phyloP scores from a whole-genome alignment of 179 eudicot species.

The Amaranthus tricolor region DNA sequence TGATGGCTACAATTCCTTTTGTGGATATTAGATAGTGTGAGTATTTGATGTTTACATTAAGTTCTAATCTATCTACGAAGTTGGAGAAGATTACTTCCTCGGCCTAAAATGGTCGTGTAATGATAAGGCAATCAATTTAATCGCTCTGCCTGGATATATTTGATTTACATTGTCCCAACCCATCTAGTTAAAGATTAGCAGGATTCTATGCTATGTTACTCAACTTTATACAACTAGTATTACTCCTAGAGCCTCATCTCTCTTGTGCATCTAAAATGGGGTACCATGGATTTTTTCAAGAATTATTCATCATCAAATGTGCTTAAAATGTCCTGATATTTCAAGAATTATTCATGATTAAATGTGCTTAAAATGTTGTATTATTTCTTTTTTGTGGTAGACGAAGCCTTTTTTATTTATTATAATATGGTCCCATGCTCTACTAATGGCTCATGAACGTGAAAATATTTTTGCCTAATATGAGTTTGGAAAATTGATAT shows the following conservation, averaged over 20 bases:
- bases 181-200: not conserved
- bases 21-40: not conserved
- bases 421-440: not conserved
- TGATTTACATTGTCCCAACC: not conserved
- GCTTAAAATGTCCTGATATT: too few species aligned
- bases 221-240: too few species aligned
- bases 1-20: not conserved
- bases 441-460: not conserved
- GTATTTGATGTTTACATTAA: not conserved
- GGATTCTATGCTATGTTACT: too few species aligned
- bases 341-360: too few species aligned
- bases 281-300: not conserved
- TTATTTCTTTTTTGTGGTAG: not conserved
- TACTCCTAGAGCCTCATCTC: too few species aligned
- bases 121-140: not conserved
- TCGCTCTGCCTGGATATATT: not conserved
- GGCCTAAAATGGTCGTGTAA: slow-evolving; percentile 1
- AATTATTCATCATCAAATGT: not conserved
- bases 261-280: not conserved
- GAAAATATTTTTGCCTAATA: not conserved
- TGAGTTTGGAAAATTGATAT: not conserved
- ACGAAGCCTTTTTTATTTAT: not conserved
- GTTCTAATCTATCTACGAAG: too few species aligned
- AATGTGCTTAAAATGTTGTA: too few species aligned
- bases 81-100: not conserved